A percentile compares a stretch with the other conserved stretches of the same genome.
Evolutionary conservation across 495 filamentous ascomycete species (phyloP).

Genomic region (Aspergillus haitiensis): DNA sequence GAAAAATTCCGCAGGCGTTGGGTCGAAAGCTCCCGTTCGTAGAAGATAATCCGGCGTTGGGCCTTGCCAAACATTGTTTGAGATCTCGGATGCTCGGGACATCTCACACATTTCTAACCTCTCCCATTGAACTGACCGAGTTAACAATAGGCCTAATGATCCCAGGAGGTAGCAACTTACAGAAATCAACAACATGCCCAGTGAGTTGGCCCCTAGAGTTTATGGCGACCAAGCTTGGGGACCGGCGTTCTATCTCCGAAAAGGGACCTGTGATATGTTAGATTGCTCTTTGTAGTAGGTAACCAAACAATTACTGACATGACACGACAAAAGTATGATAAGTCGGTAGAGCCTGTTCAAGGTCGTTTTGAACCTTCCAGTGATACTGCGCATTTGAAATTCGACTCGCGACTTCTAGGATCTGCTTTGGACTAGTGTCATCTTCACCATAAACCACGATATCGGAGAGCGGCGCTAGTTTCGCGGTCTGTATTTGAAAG

Average conservation of each 20-base stretch:
- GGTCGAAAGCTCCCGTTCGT: constrained; percentile 24
- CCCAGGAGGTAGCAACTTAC: constrained; percentile 41
- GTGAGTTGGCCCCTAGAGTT: constrained; percentile 73
- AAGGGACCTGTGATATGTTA: constrained; percentile 59
- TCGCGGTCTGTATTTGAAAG: constrained; percentile 94
- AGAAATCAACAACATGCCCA: constrained; percentile 84
- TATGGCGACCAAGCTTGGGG: constrained; percentile 68
- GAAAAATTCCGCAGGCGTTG: constrained; percentile 40
- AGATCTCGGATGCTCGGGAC: constrained; percentile 85
- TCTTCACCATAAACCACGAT: constrained; percentile 88
- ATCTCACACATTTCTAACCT: constrained; percentile 89
- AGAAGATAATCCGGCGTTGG: constrained; percentile 72
- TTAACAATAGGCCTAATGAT: constrained; percentile 20
- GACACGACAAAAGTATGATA: constrained; percentile 86
- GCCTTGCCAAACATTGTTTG: constrained; percentile 85
- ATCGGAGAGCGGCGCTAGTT: constrained; percentile 84
- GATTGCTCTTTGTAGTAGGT: constrained; percentile 17
- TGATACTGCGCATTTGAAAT: constrained; percentile 73
- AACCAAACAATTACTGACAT: constrained; percentile 45
- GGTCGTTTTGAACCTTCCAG: constrained; percentile 66
- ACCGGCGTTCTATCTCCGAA: constrained; percentile 67
- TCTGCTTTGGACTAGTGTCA: constrained; percentile 48
- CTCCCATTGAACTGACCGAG: constrained; percentile 70
- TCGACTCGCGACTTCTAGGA: constrained; percentile 66
- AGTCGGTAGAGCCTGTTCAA: constrained; percentile 53